Percentiles rank a stretch among this genome's conserved stretches.
These are phyloP conservation scores for Suhomyces atakaporum DNA, from an alignment of 1,139 yeast species.

Conservation along the genomic window DNA sequence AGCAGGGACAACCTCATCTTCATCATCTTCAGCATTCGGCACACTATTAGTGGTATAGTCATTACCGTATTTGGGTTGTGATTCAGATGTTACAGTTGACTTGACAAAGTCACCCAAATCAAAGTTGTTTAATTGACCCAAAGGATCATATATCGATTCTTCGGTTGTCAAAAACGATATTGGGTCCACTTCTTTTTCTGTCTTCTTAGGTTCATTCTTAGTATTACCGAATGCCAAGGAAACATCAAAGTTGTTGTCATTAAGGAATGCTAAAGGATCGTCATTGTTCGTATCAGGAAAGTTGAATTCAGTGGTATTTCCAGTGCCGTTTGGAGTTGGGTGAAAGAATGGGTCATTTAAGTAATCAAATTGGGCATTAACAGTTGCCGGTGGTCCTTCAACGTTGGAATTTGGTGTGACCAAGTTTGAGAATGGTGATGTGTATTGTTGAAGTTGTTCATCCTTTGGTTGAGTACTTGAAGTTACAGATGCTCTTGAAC, in stretches of 20 bases:
- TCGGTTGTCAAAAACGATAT: constrained; percentile 53
- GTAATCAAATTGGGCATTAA: constrained; percentile 16
- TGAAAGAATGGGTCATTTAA: constrained; percentile 33
- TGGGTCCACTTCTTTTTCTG: constrained; percentile 27
- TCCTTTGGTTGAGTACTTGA: constrained; percentile 7
- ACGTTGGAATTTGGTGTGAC: constrained; percentile 20
- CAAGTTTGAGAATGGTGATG: constrained; percentile 26
- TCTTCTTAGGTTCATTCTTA: constrained; percentile 12
- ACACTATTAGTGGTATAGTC: constrained; percentile 4
- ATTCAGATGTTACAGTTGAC: constrained; percentile 17
- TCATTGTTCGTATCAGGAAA: constrained; percentile 12
- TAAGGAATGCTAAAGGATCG: constrained; percentile 50
- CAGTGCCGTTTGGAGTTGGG: constrained; percentile 9
- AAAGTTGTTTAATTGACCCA: constrained; percentile 33
- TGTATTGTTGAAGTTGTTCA: constrained; percentile 10
- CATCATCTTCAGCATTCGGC: constrained; percentile 24
- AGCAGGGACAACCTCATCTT: constrained; percentile 54
- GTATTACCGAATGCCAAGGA: constrained; percentile 44
- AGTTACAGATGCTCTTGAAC: constrained; percentile 15
- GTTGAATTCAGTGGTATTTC: constrained; percentile 13
- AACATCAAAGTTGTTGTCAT: constrained; percentile 52
- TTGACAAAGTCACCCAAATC: constrained; percentile 43
- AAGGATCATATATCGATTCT: constrained; percentile 70
- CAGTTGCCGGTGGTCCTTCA: constrained; percentile 1
- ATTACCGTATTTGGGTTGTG: not conserved